Evolutionary conservation across 2,329 filamentous ascomycete genomes (phyloP), one percentile per base, ranked within the genome.

Genomic region (Fusarium mexicanum): DNA sequence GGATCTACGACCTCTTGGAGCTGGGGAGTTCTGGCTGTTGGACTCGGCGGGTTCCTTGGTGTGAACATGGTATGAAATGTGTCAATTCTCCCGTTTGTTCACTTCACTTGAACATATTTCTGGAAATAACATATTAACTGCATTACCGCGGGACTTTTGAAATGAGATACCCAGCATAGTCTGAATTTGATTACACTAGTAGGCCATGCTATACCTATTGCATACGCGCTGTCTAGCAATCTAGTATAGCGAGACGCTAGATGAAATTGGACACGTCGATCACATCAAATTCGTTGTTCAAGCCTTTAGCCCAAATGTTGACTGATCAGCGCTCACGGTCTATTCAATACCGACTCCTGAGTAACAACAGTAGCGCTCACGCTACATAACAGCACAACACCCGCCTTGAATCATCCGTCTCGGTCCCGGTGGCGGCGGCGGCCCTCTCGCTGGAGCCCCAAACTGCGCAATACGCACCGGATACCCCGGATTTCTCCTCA

Each of bases 21-120:
- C 2, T 61, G 69, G 68, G 44, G 61, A 1, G n/a, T 67, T 8
- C 17, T 73, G 17, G 73, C 47, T 14, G 12, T 73, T 37, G 64
- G 60, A 1, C 14, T 74, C 6, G 62, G 68, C 9, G 57, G 59
- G 4, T 67, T 63, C 7, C 13, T 77, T 6, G 66, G 38, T 3
- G 17, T 69, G 4, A 64, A 57, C 17, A 8, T 77, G 37, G 41
- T 10, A 22, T 62, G 50, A 29, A 29, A 29, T 29, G 29, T 29
- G 29, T 29, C 29, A 29, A 29, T 29, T 29, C 29, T 29, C 29
- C 29, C 29, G 29, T 29, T 29, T 29, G 29, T 3, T 29, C 29
- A 29, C 29, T 29, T 29, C 20, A 29, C 51, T 29, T 17, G 33
- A 7, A 54, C 14, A 54, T 29, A 50, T 38, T 37, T 54, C n/a